These are phyloP conservation scores for Scheffersomyces parashehatae DNA, from an alignment of 1,139 yeast species.

Conservation along the genomic window DNA sequence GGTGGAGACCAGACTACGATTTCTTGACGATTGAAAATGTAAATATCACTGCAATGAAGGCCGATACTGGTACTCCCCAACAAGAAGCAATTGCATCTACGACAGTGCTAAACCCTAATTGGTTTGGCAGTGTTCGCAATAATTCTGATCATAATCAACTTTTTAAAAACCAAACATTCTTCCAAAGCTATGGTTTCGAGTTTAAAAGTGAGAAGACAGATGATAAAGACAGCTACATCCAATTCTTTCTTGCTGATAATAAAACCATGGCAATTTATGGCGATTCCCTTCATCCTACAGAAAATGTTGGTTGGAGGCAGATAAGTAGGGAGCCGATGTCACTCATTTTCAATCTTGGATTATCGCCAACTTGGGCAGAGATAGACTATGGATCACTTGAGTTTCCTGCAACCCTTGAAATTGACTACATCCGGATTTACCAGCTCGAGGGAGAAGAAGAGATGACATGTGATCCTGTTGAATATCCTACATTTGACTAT, in stretches of 20 bases:
- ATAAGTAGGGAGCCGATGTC: constrained; percentile 33
- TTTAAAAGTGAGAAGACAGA: constrained; percentile 19
- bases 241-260: constrained; percentile 22
- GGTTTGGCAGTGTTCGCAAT: constrained; percentile 20
- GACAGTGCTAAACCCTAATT: constrained; percentile 22
- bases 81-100: constrained; percentile 34
- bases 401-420: constrained; percentile 26
- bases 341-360: constrained; percentile 27
- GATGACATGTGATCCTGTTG: constrained; percentile 30
- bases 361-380: constrained; percentile 28
- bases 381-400: constrained; percentile 23
- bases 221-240: constrained; percentile 17
- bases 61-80: constrained; percentile 30
- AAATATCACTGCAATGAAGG: constrained; percentile 25
- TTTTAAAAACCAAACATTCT: constrained; percentile 5
- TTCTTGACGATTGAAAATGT: constrained; percentile 20
- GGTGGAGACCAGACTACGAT: constrained; percentile 36
- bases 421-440: constrained; percentile 30
- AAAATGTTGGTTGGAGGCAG: constrained; percentile 28
- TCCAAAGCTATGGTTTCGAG: constrained; percentile 27
- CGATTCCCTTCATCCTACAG: constrained; percentile 27
- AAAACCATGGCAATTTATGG: constrained; percentile 24
- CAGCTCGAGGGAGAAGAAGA: constrained; percentile 22
- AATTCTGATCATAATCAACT: constrained; percentile 3
- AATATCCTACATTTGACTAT: constrained; percentile 27